A percentile compares a stretch with the other conserved stretches of the same genome.
These are phyloP conservation scores for Nicotiana otophora DNA, from an alignment of 257 asterid species.

Conservation along the genomic window DNA sequence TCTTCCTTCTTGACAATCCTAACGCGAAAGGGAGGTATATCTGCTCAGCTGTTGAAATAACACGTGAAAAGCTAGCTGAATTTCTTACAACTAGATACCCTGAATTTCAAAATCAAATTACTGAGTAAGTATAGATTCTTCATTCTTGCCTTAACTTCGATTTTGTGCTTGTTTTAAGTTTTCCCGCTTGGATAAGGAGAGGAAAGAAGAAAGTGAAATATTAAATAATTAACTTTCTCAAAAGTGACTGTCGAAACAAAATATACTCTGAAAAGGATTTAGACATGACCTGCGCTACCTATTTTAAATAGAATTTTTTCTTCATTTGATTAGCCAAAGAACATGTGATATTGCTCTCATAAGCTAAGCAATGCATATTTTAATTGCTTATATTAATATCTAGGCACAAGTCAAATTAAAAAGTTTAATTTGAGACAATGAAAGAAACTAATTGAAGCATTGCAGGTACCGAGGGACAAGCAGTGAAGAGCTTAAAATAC, in stretches of 20 bases:
- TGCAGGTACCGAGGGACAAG: conserved; percentile 25
- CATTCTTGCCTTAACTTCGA: background rate
- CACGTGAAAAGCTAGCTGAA: conserved; percentile 23
- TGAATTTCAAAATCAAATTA: conserved; percentile 10
- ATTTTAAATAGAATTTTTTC: background rate
- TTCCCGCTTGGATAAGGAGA: background rate
- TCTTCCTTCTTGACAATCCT: conserved; percentile 27
- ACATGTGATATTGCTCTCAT: background rate
- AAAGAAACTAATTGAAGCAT: background rate
- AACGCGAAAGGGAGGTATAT: conserved; percentile 43
- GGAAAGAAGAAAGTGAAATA: background rate
- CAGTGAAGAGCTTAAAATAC: conserved; percentile 15
- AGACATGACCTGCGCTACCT: background rate
- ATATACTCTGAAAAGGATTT: background rate
- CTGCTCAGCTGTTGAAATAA: conserved; percentile 32
- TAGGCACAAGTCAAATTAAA: background rate
- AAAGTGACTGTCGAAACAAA: background rate
- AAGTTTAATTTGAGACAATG: background rate
- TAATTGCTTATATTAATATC: background rate
- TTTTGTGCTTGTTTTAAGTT: background rate
- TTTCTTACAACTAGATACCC: conserved; percentile 25
- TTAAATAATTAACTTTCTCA: background rate
- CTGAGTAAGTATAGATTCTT: conserved; percentile 18
- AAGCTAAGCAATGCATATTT: background rate
- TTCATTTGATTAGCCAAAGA: background rate